Evolutionary conservation across 495 filamentous ascomycete species (phyloP), one percentile per base, ranked within the genome.

Genomic region (Penicillium canariense): DNA sequence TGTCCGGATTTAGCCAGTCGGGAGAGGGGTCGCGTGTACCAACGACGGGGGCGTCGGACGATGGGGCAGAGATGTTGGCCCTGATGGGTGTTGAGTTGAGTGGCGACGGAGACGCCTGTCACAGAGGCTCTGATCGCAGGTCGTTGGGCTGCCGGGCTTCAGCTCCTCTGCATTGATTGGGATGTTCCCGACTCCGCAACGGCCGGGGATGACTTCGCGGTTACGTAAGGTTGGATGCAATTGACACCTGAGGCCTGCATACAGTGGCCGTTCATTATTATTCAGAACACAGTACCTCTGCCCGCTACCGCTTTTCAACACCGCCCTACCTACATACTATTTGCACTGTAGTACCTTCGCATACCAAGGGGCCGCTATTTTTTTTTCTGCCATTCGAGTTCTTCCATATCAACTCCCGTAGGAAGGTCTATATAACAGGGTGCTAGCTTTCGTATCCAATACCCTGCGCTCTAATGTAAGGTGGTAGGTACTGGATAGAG

Each of bases 101-200:
- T 42, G 38, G 30, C 30, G 6, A 32, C 30, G n/a, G n/a, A n/a
- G n/a, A n/a, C 12, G 30, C 12, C 12, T 32, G 30, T 12, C 6
- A 32, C 6, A 32, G 30, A 32, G 30, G 12, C 12, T 32, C 30
- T 32, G 30, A 12, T 32, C 12, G n/a, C n/a, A n/a, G n/a, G 30
- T 6, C 30, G 30, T 35, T 32, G 26, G 31, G 22, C 6, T n/a
- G 26, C 35, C 9, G 17, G 30, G 5, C 18, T 23, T 35, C 28
- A 32, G 28, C 30, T 35, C n/a, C 25, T 42, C 50, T 18, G 38
- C 28, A 25, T 31, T 31, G 43, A 46, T 31, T 23, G 43, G n/a
- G n/a, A 25, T 17, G 10, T 22, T 22, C 28, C 42, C 40, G 48
- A 60, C 57, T 60, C 57, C 57, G 57, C 57, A 60, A 25, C n/a